phyloP scores from a whole-genome alignment of 129 eudicot genomes.

The Artemisia tridentata region DNA sequence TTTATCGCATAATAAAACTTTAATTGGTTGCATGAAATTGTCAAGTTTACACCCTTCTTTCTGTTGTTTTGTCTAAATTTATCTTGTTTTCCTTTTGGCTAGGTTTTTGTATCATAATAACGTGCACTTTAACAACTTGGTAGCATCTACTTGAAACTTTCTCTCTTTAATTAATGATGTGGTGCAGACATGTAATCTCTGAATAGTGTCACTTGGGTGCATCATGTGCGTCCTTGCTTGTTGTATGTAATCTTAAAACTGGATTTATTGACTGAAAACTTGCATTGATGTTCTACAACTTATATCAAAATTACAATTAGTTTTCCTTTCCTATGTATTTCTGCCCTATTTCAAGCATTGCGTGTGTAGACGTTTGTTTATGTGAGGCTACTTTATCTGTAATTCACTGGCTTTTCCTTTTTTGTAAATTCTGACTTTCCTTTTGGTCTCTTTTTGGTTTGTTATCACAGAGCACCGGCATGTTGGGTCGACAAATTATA shows the following conservation, averaged over 20 bases:
- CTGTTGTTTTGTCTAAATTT: conserved; percentile 7
- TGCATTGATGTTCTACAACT: background rate
- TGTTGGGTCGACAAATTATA: conserved; percentile 94
- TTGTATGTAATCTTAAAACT: too few relatives aligned
- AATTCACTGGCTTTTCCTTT: conserved; percentile 10
- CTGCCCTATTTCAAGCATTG: conserved; percentile 10
- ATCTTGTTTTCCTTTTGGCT: conserved; percentile 5
- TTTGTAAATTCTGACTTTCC: conserved; percentile 7
- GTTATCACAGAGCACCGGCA: conserved; percentile 87
- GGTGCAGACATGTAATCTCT: conserved; percentile 7
- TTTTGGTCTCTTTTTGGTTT: conserved; percentile 19
- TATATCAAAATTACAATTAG: background rate
- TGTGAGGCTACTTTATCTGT: conserved; percentile 13
- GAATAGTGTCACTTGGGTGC: background rate
- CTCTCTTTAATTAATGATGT: conserved; percentile 10
- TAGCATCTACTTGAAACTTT: conserved; percentile 13
- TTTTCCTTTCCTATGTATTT: conserved; percentile 9
- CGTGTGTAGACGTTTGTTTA: background rate
- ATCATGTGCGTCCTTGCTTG: conserved; percentile 9
- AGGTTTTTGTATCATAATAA: background rate
- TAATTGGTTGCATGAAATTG: background rate
- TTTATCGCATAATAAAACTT: background rate
- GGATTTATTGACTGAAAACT: conserved; percentile 18
- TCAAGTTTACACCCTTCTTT: conserved; percentile 5
- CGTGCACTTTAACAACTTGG: conserved; percentile 5